Evolutionary conservation across 805 yeast genomes (phyloP), one percentile per base, ranked within the genome.

Genomic region (Suhomyces pyralidae): DNA sequence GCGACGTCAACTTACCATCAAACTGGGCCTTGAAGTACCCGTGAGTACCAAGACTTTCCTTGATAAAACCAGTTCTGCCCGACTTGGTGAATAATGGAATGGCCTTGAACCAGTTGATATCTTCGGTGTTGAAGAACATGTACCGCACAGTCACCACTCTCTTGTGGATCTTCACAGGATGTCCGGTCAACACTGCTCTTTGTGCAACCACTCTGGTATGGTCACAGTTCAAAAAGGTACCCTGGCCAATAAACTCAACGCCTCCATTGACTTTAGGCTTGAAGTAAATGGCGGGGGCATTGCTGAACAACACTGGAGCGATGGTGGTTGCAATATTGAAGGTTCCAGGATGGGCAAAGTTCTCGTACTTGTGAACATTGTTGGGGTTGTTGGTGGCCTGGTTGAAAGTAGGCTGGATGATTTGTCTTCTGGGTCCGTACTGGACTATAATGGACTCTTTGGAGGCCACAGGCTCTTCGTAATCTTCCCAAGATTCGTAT

Each of bases 21-120:
- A 94, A 94, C 7, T 88, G 87, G 22, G 97, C 97, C 74, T 94
- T 94, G 82, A 87, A 92, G 76, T 93, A 90, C 57, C 99, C 99
- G 68, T 94, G 99, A 1, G 99, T 94, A 73, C 99, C 99, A 76
- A 94, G 79, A 66, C 92, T 83, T 68, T 93, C 97, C 71, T 90
- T 93, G 67, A 96, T 93, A 69, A 88, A 88, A 51, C 99, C 99
- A 19, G 91, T 80, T 69, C 97, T 84, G 48, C 99, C 99, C 62
- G 85, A 80, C 68, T 89, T 90, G 42, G 98, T 92, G 70, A 90
- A 94, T 55, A 94, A 74, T 43, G 98, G 98, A 59, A 94, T 87
- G 4, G 92, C 86, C 72, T 88, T 89, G 81, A 86, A 94, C 83
- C 88, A 88, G 58, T 81, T 82, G 59, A 96, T 88, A 67, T 94